Evolutionary conservation across 345 rosid genomes (phyloP).

Genomic region (Populus simonii): DNA sequence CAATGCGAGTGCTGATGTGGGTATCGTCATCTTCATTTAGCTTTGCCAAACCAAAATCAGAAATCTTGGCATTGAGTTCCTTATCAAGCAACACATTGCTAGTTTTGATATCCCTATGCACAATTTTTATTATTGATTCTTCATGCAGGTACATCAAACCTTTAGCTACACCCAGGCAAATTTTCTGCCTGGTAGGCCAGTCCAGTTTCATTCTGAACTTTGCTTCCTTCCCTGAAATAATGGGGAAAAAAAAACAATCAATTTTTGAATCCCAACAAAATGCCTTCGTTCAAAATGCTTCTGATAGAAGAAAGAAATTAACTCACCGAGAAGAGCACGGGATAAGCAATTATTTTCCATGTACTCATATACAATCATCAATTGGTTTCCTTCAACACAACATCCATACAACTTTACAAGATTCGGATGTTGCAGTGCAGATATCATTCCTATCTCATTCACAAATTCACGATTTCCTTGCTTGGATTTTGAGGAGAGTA

Average conservation of each 20-base stretch:
- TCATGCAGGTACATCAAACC: constrained; percentile 81
- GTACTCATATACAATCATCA: constrained; percentile 23
- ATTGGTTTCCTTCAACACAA: constrained; percentile 30
- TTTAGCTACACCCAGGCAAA: constrained; percentile 68
- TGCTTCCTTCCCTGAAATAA: constrained; percentile 47
- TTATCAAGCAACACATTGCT: constrained; percentile 87
- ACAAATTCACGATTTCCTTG: constrained; percentile 33
- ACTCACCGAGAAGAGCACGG: constrained; percentile 30
- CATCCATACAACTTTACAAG: constrained; percentile 30
- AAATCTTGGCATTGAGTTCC: constrained; percentile 77
- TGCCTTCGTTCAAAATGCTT: neutral
- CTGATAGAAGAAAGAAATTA: neutral
- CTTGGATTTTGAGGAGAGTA: constrained; percentile 30
- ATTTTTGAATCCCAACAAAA: neutral
- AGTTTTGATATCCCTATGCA: constrained; percentile 91
- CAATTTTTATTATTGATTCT: constrained; percentile 78
- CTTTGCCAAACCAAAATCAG: constrained; percentile 92
- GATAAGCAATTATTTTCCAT: constrained; percentile 27
- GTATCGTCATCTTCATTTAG: constrained; percentile 73
- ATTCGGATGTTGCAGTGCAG: constrained; percentile 29
- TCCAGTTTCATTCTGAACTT: constrained; percentile 48
- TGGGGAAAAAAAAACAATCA: neutral
- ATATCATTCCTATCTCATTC: constrained; percentile 33
- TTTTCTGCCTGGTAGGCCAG: constrained; percentile 71
- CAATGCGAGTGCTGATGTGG: constrained; percentile 83